Evolutionary conservation across 2,329 filamentous ascomycete species (phyloP).

Genomic region (Stemphylium beticola): DNA sequence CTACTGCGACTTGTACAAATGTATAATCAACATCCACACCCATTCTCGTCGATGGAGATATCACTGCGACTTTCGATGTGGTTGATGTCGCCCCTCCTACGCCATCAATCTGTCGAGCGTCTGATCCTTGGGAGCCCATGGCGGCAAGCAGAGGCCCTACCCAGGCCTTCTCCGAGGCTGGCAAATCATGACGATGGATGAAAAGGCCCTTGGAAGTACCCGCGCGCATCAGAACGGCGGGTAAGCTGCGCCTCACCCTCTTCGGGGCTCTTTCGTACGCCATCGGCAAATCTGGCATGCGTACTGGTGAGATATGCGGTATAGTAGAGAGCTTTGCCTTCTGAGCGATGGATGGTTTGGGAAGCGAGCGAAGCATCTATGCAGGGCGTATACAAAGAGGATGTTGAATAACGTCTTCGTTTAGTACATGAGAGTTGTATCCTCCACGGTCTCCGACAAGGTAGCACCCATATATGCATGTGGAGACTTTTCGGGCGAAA

Average conservation of each 20-base stretch:
- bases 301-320: conserved; percentile 5
- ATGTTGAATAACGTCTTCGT: background rate
- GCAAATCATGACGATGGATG: conserved; percentile 58
- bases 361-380: conserved; percentile 15
- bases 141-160: conserved; percentile 61
- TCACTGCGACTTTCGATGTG: conserved; percentile 72
- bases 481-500: background rate
- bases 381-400: background rate
- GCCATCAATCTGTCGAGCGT: conserved; percentile 73
- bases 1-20: conserved; percentile 72
- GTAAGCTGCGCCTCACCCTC: conserved; percentile 31
- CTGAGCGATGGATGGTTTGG: background rate
- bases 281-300: conserved; percentile 14
- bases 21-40: conserved; percentile 69
- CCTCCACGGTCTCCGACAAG: background rate
- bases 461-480: background rate
- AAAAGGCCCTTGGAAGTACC: conserved; percentile 52
- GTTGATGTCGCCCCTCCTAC: conserved; percentile 72
- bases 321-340: conserved; percentile 6
- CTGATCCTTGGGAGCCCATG: conserved; percentile 69
- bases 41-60: conserved; percentile 56
- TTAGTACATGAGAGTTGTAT: background rate
- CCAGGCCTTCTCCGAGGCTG: conserved; percentile 55
- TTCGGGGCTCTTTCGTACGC: conserved; percentile 15
- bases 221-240: conserved; percentile 49